These are phyloP conservation scores for Fusarium globosum DNA, from an alignment of 2,329 filamentous ascomycete genomes.

Conservation along the genomic window DNA sequence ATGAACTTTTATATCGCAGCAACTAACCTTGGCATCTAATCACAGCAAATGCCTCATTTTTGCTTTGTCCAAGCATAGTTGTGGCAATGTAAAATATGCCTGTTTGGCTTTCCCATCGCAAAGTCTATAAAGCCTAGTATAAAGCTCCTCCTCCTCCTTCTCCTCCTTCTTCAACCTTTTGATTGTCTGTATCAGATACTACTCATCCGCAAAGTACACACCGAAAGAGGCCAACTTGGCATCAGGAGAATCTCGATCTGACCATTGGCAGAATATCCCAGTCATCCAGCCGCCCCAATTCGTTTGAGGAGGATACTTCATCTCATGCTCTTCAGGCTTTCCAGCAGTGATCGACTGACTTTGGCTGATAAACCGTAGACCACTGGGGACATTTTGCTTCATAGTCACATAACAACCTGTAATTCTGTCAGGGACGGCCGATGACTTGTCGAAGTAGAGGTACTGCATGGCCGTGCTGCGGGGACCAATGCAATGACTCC, in stretches of 20 bases:
- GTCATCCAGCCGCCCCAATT: not conserved
- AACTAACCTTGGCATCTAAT: no score
- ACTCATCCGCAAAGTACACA: not conserved
- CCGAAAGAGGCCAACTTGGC: not conserved
- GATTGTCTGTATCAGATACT: not conserved
- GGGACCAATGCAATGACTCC: not conserved
- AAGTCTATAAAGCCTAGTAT: no score
- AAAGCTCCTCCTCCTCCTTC: no score
- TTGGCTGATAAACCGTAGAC: not conserved
- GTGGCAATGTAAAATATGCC: no score
- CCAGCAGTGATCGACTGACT: not conserved
- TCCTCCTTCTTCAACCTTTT: not conserved
- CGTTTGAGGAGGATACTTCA: rapidly evolving
- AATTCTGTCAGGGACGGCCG: not conserved
- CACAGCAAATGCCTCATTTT: no score
- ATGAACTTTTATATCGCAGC: not conserved
- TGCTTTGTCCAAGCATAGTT: no score
- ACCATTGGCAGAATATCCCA: not conserved
- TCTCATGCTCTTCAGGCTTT: rapidly evolving
- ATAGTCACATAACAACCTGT: not conserved
- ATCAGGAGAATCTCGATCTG: not conserved
- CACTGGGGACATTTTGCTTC: rapidly evolving
- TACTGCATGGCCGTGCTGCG: not conserved
- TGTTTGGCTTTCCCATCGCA: no score
- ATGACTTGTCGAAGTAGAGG: not conserved